A percentile compares a stretch with the other conserved stretches of the same genome.
Evolutionary conservation across 768 basidiomycete species (phyloP).

Genomic region (Suillus alpinus): DNA sequence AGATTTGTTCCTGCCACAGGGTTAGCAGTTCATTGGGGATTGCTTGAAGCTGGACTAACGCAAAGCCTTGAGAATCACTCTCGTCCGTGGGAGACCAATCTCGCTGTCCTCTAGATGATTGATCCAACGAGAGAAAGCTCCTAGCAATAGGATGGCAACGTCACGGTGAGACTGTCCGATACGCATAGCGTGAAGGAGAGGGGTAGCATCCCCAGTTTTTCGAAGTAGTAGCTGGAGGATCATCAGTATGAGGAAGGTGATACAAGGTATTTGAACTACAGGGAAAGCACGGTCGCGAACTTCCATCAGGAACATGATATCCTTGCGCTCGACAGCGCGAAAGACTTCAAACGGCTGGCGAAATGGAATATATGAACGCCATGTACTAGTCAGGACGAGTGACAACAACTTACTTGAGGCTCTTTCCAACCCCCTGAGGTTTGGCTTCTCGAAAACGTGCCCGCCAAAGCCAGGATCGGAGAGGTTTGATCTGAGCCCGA

Average conservation of each 20-base stretch:
- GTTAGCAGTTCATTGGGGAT: constrained; percentile 47
- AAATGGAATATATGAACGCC: not conserved
- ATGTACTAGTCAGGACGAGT: not conserved
- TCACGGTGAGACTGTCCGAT: constrained; percentile 75
- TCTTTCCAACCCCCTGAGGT: constrained; percentile 42
- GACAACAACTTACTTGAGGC: constrained; percentile 42
- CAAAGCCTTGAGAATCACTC: constrained; percentile 71
- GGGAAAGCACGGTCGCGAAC: constrained; percentile 77
- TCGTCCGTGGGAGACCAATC: constrained; percentile 63
- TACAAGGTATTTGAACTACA: constrained; percentile 42
- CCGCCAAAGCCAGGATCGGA: constrained; percentile 13
- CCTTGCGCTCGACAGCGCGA: constrained; percentile 80
- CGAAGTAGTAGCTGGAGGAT: constrained; percentile 68
- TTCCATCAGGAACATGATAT: constrained; percentile 82
- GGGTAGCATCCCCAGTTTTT: constrained; percentile 82
- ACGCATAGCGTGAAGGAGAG: constrained; percentile 87
- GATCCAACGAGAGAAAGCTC: constrained; percentile 89
- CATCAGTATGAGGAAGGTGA: constrained; percentile 1
- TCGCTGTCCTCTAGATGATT: constrained; percentile 86
- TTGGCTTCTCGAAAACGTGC: constrained; percentile 9
- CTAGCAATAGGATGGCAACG: constrained; percentile 82
- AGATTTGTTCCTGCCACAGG: constrained; percentile 72
- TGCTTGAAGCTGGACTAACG: constrained; percentile 71
- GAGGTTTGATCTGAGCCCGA: constrained; percentile 21
- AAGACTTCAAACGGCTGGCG: constrained; percentile 64